These are phyloP conservation scores for Populus pruinosa DNA, from an alignment of 345 rosid species.

Conservation along the genomic window DNA sequence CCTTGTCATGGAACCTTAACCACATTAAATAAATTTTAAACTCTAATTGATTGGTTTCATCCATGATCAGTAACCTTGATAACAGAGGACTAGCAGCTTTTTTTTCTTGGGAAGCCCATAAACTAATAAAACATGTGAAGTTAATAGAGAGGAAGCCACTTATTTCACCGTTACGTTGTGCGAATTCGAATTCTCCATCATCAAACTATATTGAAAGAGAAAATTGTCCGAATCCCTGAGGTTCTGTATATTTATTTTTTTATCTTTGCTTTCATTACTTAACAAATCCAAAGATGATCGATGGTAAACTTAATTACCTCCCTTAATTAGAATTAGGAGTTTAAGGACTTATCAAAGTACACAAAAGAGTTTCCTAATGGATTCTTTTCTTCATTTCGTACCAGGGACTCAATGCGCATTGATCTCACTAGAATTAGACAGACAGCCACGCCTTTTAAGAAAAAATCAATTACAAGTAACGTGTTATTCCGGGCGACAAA, in stretches of 20 bases:
- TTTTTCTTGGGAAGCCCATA: background rate
- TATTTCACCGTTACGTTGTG: background rate
- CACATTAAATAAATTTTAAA: too few relatives aligned
- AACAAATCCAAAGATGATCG: background rate
- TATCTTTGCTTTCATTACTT: background rate
- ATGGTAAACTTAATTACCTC: background rate
- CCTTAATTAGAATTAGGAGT: background rate
- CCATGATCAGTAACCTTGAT: background rate
- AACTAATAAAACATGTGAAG: background rate
- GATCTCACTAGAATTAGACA: background rate
- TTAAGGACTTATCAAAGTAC: background rate
- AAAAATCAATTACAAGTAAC: background rate
- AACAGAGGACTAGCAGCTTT: too few relatives aligned
- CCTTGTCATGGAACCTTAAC: too few relatives aligned
- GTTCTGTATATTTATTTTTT: too few relatives aligned
- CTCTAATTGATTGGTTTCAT: too few relatives aligned
- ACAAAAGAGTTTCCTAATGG: too few relatives aligned
- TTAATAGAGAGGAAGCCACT: background rate
- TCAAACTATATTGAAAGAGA: background rate
- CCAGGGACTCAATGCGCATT: background rate
- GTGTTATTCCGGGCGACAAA: background rate
- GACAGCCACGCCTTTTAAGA: background rate
- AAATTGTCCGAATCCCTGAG: background rate
- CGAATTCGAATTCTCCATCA: background rate
- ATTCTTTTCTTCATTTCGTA: too few relatives aligned